Conservation (phyloP, 139 green algal species). For the Trebouxia sp. region DNA sequence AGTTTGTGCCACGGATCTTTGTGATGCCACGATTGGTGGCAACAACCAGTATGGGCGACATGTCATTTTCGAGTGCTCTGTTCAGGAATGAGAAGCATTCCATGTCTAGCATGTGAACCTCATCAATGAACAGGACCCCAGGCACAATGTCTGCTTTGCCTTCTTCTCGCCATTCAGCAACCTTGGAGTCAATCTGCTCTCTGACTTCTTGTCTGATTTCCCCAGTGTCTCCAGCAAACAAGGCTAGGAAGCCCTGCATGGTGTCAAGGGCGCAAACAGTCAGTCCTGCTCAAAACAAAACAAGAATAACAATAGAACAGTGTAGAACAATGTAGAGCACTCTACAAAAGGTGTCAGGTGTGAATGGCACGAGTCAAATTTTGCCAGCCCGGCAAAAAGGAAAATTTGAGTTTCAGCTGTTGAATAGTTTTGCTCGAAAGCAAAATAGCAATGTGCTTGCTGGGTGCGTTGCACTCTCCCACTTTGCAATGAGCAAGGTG, state of each 20-base stretch:
- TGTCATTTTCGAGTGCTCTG: conserved; percentile 96
- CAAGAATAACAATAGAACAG: too few species aligned
- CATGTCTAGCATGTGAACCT: conserved; percentile 99
- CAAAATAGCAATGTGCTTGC: too few species aligned
- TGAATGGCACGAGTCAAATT: too few species aligned
- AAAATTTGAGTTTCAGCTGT: too few species aligned
- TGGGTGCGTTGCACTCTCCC: too few species aligned
- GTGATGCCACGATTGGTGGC: conserved; percentile 98
- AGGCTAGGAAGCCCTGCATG: conserved; percentile 96
- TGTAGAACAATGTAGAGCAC: too few species aligned
- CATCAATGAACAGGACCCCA: conserved; percentile 97
- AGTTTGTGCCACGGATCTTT: conserved; percentile 95
- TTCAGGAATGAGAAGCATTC: conserved; percentile 99
- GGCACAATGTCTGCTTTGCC: conserved; percentile 99
- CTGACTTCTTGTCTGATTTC: conserved; percentile 96
- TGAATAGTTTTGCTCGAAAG: too few species aligned
- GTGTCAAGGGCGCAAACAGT: too few species aligned
- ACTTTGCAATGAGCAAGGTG: too few species aligned
- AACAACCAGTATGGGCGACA: conserved; percentile 97
- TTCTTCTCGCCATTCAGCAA: conserved; percentile 97
- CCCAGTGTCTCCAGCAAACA: conserved; percentile 98
- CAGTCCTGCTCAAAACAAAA: background rate
- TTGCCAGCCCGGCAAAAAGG: too few species aligned
- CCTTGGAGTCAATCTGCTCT: conserved; percentile 64
- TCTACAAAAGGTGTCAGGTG: too few species aligned